Evolutionary conservation across 106 monocot species (phyloP), one percentile per base, ranked within the genome.

Genomic region (Alisma plantagoaquatica): DNA sequence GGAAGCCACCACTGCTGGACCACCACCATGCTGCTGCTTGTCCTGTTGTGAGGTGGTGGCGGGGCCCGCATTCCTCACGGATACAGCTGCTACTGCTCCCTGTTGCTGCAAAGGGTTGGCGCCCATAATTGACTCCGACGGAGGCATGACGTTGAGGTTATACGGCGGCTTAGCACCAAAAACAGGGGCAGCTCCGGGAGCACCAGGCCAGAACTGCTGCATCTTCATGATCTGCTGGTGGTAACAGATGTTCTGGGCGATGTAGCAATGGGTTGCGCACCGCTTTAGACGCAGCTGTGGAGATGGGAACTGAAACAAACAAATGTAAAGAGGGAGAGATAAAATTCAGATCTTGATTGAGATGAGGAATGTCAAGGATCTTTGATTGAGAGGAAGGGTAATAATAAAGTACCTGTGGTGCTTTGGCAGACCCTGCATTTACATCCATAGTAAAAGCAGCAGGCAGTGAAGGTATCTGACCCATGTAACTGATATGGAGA

Each of bases 201-300:
- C 65, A 2, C 84, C 42, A 22, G 75, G 21, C 84, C 81, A 98
- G 62, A 76, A 76, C 1, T 74, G 71, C 30, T 74, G 76, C 51
- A 98, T 68, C 61, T 67, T 70, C n/a, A 73, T 41, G 15, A 98
- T 5, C 24, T 72, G 75, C 78, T 89, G 81, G 56, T 92, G 71
- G 56, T 69, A 84, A 16, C 62, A 28, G 45, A 98, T 89, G 41
- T 61, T 77, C 68, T 85, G 73, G 1, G 96, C 96, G 12, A 98
- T 85, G 75, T 79, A 85, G 54, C 61, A 79, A 38, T 98, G 96
- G 2, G 89, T 89, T 0, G 76, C 84, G 41, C 96, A 89, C 23
- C 78, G 70, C 68, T 79, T 98, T 44, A 60, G 73, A 5, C 76
- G 70, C 1, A 56, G 35, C 20, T 55, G 68, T 2, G 68, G 73